Conservation (phyloP, 257 asterid genomes). For the Galeopsis tetrahit region DNA sequence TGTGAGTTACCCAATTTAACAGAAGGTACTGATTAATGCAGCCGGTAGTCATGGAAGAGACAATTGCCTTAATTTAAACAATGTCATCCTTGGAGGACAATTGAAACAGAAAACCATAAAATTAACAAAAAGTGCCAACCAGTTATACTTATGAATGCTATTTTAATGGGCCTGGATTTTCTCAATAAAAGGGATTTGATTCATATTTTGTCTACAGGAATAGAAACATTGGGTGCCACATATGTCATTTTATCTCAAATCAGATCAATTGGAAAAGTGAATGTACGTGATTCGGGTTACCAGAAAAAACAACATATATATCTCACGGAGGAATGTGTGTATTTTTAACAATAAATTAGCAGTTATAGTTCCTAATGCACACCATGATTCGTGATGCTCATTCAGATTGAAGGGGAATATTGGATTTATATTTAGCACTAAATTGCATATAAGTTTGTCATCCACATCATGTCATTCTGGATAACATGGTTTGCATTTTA, state of each 20-base stretch:
- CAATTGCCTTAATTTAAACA: constrained; percentile 5
- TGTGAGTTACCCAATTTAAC: constrained; percentile 12
- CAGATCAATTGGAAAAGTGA: neutral
- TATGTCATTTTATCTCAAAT: neutral
- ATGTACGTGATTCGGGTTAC: neutral
- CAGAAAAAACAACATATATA: constrained; percentile 16
- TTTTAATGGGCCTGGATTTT: neutral
- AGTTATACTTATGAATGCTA: constrained; percentile 14
- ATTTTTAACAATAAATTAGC: constrained; percentile 2
- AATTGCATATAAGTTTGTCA: constrained; percentile 16
- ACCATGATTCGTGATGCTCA: constrained; percentile 6
- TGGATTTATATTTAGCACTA: constrained; percentile 9
- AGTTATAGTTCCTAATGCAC: constrained; percentile 21
- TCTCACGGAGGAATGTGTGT: neutral
- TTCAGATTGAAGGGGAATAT: constrained; percentile 6
- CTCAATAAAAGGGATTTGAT: constrained; percentile 19
- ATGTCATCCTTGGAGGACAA: constrained; percentile 5
- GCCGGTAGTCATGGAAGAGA: constrained; percentile 10
- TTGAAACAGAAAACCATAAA: constrained; percentile 13
- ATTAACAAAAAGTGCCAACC: constrained; percentile 19
- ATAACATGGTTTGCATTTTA: constrained; percentile 25
- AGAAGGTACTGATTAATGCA: neutral
- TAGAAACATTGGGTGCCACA: constrained; percentile 4
- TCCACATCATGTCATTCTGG: constrained; percentile 4
- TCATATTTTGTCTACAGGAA: constrained; percentile 7